These are phyloP conservation scores for Sporothrix euskadiensis DNA, from an alignment of 2,329 filamentous ascomycete genomes.

Conservation along the genomic window DNA sequence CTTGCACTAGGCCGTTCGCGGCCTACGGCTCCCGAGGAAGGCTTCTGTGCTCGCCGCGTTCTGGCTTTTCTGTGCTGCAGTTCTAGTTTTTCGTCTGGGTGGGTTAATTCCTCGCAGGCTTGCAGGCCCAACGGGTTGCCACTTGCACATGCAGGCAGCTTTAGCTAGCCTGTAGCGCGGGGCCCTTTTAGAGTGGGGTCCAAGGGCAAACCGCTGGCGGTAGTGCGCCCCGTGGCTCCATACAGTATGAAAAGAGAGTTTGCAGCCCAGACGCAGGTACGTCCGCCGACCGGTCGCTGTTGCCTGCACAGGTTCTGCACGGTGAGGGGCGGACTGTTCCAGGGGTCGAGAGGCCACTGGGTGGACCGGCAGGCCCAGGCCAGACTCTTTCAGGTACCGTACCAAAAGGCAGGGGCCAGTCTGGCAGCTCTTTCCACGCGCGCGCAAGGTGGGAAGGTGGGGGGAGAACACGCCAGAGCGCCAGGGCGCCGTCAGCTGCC, in stretches of 20 bases:
- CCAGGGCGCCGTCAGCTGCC: slow-evolving; percentile 20
- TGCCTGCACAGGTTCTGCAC: background rate
- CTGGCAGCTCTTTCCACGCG: slow-evolving; percentile 9
- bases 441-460: background rate
- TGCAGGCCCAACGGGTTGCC: slow-evolving; percentile 4
- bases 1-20: slow-evolving; percentile 27
- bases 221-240: background rate
- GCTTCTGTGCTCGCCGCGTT: background rate
- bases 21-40: slow-evolving; percentile 20
- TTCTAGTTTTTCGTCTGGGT: background rate
- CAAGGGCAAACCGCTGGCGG: slow-evolving; percentile 1
- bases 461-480: background rate
- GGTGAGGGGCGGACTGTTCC: slow-evolving; percentile 4
- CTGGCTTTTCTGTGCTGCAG: background rate
- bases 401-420: background rate
- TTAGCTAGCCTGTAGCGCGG: background rate
- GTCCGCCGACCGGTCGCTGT: too few relatives aligned
- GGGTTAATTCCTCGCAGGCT: slow-evolving; percentile 7
- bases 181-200: background rate
- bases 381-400: slow-evolving; percentile 22
- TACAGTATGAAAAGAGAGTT: background rate
- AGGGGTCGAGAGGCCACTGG: background rate
- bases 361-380: background rate
- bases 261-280: background rate
- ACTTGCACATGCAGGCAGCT: background rate